phyloP scores from a whole-genome alignment of 805 yeast genomes.

The Saccharomycopsis lassenensis region DNA sequence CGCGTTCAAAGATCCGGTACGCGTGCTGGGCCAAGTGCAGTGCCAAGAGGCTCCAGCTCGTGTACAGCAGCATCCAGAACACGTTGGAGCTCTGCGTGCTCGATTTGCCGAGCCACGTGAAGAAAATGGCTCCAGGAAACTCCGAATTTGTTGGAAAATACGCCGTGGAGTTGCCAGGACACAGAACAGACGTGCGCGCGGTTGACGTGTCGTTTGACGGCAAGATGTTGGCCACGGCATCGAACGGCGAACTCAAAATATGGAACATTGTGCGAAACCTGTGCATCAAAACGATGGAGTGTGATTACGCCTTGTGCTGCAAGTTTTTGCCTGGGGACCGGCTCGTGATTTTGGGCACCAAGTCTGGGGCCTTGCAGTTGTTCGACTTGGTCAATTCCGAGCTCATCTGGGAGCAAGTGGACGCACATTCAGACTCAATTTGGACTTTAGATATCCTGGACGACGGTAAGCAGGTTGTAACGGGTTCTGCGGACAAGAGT shows the following conservation, averaged over 20 bases:
- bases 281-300: conserved; percentile 77
- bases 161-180: conserved; percentile 70
- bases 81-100: conserved; percentile 59
- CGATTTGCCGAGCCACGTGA: conserved; percentile 43
- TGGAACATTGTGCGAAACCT: conserved; percentile 71
- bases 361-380: conserved; percentile 72
- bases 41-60: conserved; percentile 43
- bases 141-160: conserved; percentile 37
- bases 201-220: conserved; percentile 75
- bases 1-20: conserved; percentile 51
- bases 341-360: conserved; percentile 77
- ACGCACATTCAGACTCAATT: conserved; percentile 72
- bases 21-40: conserved; percentile 50
- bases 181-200: conserved; percentile 80
- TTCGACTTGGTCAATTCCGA: conserved; percentile 81
- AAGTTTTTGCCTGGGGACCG: conserved; percentile 88
- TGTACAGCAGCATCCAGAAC: conserved; percentile 61
- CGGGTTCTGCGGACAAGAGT: conserved; percentile 90
- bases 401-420: conserved; percentile 53
- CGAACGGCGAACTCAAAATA: conserved; percentile 79
- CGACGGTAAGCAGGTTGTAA: conserved; percentile 74
- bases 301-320: conserved; percentile 77
- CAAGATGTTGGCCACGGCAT: conserved; percentile 74
- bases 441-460: conserved; percentile 85
- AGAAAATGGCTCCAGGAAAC: conserved; percentile 34